A percentile compares a stretch with the other conserved stretches of the same genome.
Evolutionary conservation across 2,329 filamentous ascomycete genomes (phyloP).

Genomic region (Fusarium xylarioides): DNA sequence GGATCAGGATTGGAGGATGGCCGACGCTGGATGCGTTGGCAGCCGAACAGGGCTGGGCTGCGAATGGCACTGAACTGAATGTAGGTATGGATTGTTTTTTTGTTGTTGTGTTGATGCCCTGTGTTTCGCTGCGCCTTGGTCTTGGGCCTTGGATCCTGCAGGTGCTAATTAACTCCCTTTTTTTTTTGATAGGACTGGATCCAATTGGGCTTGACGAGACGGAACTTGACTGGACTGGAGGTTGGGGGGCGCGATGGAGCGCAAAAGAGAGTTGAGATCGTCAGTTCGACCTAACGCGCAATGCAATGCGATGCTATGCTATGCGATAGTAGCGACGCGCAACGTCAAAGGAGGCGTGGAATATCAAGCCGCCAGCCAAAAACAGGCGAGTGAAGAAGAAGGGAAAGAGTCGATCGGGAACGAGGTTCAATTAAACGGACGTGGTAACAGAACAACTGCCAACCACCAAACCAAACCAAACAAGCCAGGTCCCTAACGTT

Average conservation of each 20-base stretch:
- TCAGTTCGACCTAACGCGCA: constrained; percentile 19
- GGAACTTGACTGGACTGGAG: constrained; percentile 24
- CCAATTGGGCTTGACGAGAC: constrained; percentile 7
- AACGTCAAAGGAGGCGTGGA: constrained; percentile 16
- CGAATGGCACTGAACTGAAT: constrained; percentile 6
- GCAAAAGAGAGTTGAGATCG: constrained; percentile 14
- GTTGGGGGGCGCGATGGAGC: constrained; percentile 16
- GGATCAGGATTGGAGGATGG: constrained; percentile 35
- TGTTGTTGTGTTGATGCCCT: constrained; percentile 30
- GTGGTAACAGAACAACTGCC: not conserved
- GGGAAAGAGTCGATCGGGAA: constrained; percentile 7
- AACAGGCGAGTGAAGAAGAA: constrained; percentile 31
- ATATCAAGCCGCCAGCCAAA: constrained; percentile 25
- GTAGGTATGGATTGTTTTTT: constrained; percentile 26
- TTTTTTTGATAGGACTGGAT: constrained; percentile 25
- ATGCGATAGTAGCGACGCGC: constrained; percentile 15
- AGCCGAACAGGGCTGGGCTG: constrained; percentile 19
- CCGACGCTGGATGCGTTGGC: constrained; percentile 36
- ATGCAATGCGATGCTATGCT: not conserved
- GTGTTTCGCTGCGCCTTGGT: constrained; percentile 7
- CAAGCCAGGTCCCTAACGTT: constrained; percentile 3
- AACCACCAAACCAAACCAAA: not conserved
- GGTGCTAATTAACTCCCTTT: constrained; percentile 40
- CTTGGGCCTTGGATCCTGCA: constrained; percentile 35
- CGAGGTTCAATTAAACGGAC: constrained; percentile 30